Evolutionary conservation across 2,329 filamentous ascomycete genomes (phyloP).

Genomic region (Neonectria sp.): DNA sequence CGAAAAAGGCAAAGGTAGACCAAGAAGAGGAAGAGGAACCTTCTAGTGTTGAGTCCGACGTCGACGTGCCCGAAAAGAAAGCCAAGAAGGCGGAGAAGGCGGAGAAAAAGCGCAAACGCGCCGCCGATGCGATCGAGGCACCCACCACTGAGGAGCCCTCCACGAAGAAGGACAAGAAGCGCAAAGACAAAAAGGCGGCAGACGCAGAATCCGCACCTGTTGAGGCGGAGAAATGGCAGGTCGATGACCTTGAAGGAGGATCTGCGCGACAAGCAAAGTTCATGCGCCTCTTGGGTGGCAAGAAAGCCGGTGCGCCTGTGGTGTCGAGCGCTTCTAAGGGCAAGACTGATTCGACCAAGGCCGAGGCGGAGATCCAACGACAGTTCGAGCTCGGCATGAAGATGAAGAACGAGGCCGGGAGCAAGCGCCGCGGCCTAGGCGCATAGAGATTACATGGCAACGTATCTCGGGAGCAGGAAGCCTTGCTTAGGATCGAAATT

Average conservation of each 20-base stretch:
- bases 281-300: constrained; percentile 68
- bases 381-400: constrained; percentile 71
- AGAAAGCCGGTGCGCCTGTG: constrained; percentile 56
- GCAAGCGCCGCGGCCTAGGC: constrained; percentile 67
- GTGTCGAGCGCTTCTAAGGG: constrained; percentile 39
- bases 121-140: constrained; percentile 40
- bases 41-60: constrained; percentile 26
- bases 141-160: constrained; percentile 35
- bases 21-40: constrained; percentile 38
- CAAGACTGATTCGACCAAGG: constrained; percentile 55
- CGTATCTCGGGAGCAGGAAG: constrained; percentile 7
- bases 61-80: constrained; percentile 34
- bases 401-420: constrained; percentile 67
- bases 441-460: constrained; percentile 53
- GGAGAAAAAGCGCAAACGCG: constrained; percentile 55
- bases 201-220: constrained; percentile 24
- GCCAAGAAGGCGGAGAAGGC: constrained; percentile 49
- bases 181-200: constrained; percentile 37
- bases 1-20: constrained; percentile 24
- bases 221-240: constrained; percentile 66
- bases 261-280: constrained; percentile 69
- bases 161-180: constrained; percentile 47
- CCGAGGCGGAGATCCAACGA: constrained; percentile 68
- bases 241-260: constrained; percentile 66
- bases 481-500: constrained; percentile 28